phyloP scores from a whole-genome alignment of 805 yeast species.

The Candida jianshihensis region DNA sequence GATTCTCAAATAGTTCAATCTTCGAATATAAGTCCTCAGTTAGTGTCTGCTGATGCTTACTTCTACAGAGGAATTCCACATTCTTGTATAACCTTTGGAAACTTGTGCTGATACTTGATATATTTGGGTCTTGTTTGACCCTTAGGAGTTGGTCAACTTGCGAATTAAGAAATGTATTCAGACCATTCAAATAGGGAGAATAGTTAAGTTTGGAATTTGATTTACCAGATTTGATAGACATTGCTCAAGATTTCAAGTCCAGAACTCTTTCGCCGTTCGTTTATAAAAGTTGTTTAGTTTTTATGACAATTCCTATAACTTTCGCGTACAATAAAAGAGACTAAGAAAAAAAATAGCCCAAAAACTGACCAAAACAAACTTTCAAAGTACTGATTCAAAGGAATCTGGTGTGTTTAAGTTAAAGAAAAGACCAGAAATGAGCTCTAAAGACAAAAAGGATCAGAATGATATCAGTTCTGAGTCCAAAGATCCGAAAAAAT shows the following conservation, averaged over 20 bases:
- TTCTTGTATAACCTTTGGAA: conserved; percentile 15
- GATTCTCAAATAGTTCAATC: background rate
- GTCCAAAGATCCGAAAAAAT: conserved; percentile 5
- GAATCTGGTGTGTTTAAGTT: background rate
- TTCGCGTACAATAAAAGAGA: no score
- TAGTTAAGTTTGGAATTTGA: no score
- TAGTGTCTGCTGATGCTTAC: conserved; percentile 15
- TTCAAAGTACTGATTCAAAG: no score
- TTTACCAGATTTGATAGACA: no score
- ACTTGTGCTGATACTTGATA: background rate
- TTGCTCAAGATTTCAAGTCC: no score
- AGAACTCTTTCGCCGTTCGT: no score
- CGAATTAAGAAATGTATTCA: no score
- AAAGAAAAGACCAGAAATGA: background rate
- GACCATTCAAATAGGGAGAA: no score
- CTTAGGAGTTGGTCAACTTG: background rate
- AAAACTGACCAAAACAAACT: no score
- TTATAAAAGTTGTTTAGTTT: no score
- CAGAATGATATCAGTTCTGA: background rate
- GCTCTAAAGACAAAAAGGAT: background rate
- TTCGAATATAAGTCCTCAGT: conserved; percentile 8
- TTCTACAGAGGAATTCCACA: conserved; percentile 21
- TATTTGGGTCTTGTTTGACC: background rate
- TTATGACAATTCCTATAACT: no score
- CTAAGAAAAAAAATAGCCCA: no score